Conservation (phyloP, 176 grass and related monocot species). For the Bothriochloa decipiens region DNA sequence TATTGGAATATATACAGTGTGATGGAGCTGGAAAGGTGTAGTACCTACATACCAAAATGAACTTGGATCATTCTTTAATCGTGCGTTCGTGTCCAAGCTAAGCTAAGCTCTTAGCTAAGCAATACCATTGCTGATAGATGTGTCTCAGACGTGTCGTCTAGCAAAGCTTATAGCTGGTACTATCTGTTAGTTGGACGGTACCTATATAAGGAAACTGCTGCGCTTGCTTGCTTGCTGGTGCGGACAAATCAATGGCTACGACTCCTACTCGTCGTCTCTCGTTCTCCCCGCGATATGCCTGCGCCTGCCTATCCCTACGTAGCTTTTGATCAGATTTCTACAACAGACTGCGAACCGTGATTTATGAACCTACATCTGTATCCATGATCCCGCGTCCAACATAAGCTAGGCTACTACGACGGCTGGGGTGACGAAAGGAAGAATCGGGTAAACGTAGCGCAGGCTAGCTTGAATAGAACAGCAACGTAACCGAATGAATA, state of each 20-base stretch:
- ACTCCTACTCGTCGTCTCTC: too few species aligned
- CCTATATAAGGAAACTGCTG: not conserved
- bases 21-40: not conserved
- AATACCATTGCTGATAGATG: not conserved
- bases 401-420: not conserved
- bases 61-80: not conserved
- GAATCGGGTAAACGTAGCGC: not conserved
- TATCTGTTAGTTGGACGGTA: not conserved
- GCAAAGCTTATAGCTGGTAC: not conserved
- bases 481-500: not conserved
- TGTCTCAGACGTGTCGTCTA: not conserved
- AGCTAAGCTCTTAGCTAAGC: not conserved
- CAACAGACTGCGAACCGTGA: too few species aligned
- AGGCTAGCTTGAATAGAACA: not conserved
- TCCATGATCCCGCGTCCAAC: not conserved
- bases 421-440: not conserved
- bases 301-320: too few species aligned
- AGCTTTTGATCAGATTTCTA: too few species aligned
- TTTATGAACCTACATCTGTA: too few species aligned
- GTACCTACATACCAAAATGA: not conserved
- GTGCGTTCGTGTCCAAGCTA: too few species aligned
- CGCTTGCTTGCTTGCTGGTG: not conserved
- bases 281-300: too few species aligned
- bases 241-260: not conserved
- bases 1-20: not conserved